Evolutionary conservation across 495 filamentous ascomycete genomes (phyloP).

Genomic region (Penicillium tannophilum): DNA sequence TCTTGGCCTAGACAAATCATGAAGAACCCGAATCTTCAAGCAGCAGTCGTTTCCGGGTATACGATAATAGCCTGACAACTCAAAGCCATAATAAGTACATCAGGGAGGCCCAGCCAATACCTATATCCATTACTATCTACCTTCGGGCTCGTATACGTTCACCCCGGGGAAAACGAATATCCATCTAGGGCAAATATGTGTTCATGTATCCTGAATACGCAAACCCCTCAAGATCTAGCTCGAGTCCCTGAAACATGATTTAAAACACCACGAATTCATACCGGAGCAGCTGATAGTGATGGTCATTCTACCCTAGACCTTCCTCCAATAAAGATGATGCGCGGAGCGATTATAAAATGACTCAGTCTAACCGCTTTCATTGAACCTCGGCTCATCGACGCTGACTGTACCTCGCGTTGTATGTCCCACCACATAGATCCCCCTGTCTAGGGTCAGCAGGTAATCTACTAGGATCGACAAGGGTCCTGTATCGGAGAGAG

Average conservation of each 20-base stretch:
- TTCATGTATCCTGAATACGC: background rate
- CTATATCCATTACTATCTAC: background rate
- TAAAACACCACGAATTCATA: conserved; percentile 14
- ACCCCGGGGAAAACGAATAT: conserved; percentile 1
- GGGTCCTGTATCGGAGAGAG: background rate
- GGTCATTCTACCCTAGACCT: conserved; percentile 4
- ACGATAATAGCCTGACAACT: background rate
- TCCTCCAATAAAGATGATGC: conserved; percentile 10
- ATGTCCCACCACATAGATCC: background rate
- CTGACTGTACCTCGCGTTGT: conserved; percentile 6
- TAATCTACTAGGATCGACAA: background rate
- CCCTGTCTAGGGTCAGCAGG: background rate
- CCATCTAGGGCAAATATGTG: background rate
- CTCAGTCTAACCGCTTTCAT: conserved; percentile 23
- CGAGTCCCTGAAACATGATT: background rate
- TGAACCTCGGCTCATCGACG: conserved; percentile 30
- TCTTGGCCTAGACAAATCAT: conserved; percentile 3
- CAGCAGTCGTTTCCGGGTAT: background rate
- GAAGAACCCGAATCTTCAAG: conserved; percentile 5
- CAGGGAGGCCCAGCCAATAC: background rate
- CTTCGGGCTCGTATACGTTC: background rate
- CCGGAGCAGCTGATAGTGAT: conserved; percentile 11
- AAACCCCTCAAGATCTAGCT: background rate
- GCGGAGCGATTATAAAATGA: conserved; percentile 22
- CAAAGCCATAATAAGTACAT: background rate